Conservation (phyloP, 2,329 filamentous ascomycete genomes). For the Xylaria sp. region DNA sequence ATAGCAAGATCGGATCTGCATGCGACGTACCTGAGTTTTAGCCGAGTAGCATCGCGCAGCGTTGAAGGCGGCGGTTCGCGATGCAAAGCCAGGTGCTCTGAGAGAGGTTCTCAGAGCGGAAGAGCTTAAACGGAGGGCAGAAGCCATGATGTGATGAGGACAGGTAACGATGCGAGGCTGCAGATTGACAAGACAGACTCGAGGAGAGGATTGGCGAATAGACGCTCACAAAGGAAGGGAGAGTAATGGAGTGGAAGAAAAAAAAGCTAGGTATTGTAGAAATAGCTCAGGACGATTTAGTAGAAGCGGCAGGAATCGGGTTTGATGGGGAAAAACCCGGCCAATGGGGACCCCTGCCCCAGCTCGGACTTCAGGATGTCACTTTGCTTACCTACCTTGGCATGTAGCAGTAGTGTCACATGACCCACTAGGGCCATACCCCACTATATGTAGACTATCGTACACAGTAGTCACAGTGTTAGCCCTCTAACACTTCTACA, state of each 20-base stretch:
- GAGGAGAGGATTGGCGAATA: slow-evolving; percentile 23
- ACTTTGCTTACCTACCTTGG: slow-evolving; percentile 7
- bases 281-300: slow-evolving; percentile 40
- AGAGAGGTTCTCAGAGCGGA: slow-evolving; percentile 83
- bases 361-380: slow-evolving; percentile 35
- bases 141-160: slow-evolving; percentile 73
- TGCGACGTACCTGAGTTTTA: slow-evolving; percentile 80
- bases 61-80: slow-evolving; percentile 79
- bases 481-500: too few species aligned
- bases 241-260: slow-evolving; percentile 22
- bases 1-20: slow-evolving; percentile 39
- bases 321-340: slow-evolving; percentile 31
- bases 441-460: too few species aligned
- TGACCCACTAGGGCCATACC: too few species aligned
- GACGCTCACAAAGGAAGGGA: slow-evolving; percentile 32
- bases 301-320: slow-evolving; percentile 35
- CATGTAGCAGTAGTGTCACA: not conserved
- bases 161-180: slow-evolving; percentile 30
- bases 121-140: slow-evolving; percentile 82
- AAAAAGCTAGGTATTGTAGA: slow-evolving; percentile 38
- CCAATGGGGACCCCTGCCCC: slow-evolving; percentile 34
- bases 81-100: slow-evolving; percentile 72
- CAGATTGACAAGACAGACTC: slow-evolving; percentile 23
- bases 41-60: slow-evolving; percentile 88
- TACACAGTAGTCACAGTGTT: too few species aligned